phyloP scores from a whole-genome alignment of 441 rosid species.

The Macaranga tanarius region DNA sequence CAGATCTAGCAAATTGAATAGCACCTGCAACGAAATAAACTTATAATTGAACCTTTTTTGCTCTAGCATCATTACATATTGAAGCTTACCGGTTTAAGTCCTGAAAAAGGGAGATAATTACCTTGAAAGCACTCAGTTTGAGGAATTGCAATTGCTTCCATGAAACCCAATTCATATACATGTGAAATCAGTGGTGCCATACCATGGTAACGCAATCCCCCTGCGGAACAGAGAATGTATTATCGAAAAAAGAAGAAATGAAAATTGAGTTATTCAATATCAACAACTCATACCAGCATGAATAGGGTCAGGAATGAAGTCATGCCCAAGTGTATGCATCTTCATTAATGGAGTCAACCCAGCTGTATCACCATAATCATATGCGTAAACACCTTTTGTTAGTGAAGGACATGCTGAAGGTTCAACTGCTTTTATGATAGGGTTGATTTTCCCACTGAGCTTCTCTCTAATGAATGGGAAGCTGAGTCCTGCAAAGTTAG shows the following conservation, averaged over 20 bases:
- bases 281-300: slow-evolving; percentile 59
- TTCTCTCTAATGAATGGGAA: slow-evolving; percentile 96
- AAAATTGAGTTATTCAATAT: not conserved
- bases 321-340: slow-evolving; percentile 98
- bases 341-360: slow-evolving; percentile 96
- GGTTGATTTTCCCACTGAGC: slow-evolving; percentile 76
- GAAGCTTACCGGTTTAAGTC: not conserved
- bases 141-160: slow-evolving; percentile 86
- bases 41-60: not conserved
- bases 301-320: slow-evolving; percentile 94
- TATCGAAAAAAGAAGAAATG: not conserved
- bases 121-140: slow-evolving; percentile 85
- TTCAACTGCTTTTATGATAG: slow-evolving; percentile 77
- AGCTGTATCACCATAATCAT: slow-evolving; percentile 83
- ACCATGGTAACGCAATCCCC: slow-evolving; percentile 91
- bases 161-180: slow-evolving; percentile 70
- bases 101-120: slow-evolving; percentile 20
- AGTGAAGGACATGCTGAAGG: slow-evolving; percentile 90
- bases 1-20: slow-evolving; percentile 74
- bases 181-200: slow-evolving; percentile 93
- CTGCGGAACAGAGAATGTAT: slow-evolving; percentile 34
- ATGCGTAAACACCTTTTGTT: slow-evolving; percentile 81
- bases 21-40: slow-evolving; percentile 52
- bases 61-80: not conserved
- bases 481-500: slow-evolving; percentile 86